Conservation (phyloP, 2,329 filamentous ascomycete genomes). For the Drechslerella dactyloides region DNA sequence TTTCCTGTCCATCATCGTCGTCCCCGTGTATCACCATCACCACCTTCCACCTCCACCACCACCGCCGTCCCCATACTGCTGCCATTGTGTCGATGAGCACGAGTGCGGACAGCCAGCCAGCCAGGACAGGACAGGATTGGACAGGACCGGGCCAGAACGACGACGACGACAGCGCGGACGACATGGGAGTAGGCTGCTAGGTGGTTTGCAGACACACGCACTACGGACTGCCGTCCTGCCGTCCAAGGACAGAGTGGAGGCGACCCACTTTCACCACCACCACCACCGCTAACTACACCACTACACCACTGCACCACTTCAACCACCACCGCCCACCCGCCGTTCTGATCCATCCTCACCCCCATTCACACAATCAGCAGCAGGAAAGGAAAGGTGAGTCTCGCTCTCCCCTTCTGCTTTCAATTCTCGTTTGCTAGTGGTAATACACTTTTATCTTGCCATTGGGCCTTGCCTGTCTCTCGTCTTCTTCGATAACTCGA, state of each 20-base stretch:
- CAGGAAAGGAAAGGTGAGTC: constrained; percentile 43
- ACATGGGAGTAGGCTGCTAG: constrained; percentile 14
- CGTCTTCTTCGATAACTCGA: too few species aligned
- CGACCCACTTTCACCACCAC: constrained; percentile 32
- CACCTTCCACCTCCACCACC: constrained; percentile 53
- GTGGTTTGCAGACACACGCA: not conserved
- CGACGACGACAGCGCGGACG: not conserved
- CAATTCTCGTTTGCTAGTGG: constrained; percentile 38
- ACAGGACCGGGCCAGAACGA: not conserved
- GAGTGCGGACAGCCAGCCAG: not conserved
- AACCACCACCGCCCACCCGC: constrained; percentile 42
- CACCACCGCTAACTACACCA: constrained; percentile 25
- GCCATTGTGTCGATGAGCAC: constrained; percentile 25
- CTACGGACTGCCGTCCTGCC: not conserved
- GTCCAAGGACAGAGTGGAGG: constrained; percentile 45
- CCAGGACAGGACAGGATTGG: not conserved
- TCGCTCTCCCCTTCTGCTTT: constrained; percentile 35
- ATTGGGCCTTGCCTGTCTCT: constrained; percentile 7
- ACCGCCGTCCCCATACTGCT: constrained; percentile 11
- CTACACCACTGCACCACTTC: too few species aligned
- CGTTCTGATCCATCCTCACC: constrained; percentile 47
- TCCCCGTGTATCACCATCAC: constrained; percentile 49
- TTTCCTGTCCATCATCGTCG: not conserved
- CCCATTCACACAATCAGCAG: constrained; percentile 36
- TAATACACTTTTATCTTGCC: constrained; percentile 27